These are phyloP conservation scores for Microbotryum lychnidis-dioicae DNA, from an alignment of 1,284 basidiomycete genomes.

Conservation along the genomic window DNA sequence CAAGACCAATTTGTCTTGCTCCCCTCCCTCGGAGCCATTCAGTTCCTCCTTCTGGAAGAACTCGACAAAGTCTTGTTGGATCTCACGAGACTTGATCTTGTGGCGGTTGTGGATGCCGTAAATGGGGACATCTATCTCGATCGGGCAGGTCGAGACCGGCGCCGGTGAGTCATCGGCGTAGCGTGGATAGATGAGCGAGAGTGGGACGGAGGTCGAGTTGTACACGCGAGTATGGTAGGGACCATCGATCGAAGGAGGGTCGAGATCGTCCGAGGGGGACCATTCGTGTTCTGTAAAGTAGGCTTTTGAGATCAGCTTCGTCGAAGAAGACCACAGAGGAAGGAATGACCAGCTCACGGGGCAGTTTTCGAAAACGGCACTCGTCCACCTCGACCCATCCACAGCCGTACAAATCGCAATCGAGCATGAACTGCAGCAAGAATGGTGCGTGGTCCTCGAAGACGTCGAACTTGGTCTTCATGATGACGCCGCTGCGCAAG, in stretches of 20 bases:
- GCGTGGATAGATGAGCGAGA: slow-evolving; percentile 6
- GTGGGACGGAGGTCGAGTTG: slow-evolving; percentile 17
- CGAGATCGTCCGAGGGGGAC: slow-evolving; percentile 15
- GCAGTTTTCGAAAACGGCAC: slow-evolving; percentile 47
- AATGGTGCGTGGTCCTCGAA: slow-evolving; percentile 89
- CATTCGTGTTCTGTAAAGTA: slow-evolving; percentile 2
- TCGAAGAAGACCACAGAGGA: not conserved
- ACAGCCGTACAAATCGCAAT: slow-evolving; percentile 92
- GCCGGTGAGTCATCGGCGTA: slow-evolving; percentile 12
- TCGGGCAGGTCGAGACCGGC: slow-evolving; percentile 37
- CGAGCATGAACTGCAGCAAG: slow-evolving; percentile 85
- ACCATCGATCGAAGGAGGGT: slow-evolving; percentile 14
- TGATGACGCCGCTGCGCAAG: slow-evolving; percentile 68
- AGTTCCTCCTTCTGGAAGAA: slow-evolving; percentile 43
- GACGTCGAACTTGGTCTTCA: slow-evolving; percentile 65
- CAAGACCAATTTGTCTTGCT: slow-evolving; percentile 69
- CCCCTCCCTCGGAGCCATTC: slow-evolving; percentile 38
- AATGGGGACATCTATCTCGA: slow-evolving; percentile 77
- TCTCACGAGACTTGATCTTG: slow-evolving; percentile 54
- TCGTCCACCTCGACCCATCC: slow-evolving; percentile 65
- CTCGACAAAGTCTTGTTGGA: slow-evolving; percentile 65
- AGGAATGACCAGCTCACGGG: slow-evolving; percentile 35
- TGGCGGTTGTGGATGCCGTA: slow-evolving; percentile 79
- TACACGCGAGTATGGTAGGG: slow-evolving; percentile 20
- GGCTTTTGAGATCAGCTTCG: not conserved